Percentiles rank a stretch among this genome's conserved stretches.
Evolutionary conservation across 1,284 basidiomycete genomes (phyloP).

Genomic region (Cerioporus squamosus): DNA sequence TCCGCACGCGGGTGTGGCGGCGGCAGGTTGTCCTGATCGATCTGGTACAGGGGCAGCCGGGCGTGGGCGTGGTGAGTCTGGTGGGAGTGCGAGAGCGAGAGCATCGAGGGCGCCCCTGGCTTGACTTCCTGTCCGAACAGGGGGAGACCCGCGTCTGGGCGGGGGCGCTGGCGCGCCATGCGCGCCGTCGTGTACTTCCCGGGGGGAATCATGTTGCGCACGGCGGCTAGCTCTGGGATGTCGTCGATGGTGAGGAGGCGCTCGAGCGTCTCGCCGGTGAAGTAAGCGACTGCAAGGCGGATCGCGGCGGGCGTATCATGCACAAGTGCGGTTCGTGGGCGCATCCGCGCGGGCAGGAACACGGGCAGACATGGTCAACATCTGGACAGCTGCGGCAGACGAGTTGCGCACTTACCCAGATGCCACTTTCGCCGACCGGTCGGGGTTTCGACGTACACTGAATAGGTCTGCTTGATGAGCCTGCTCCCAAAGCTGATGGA

Average conservation of each 20-base stretch:
- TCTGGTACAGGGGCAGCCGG: conserved; percentile 14
- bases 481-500: conserved; percentile 42
- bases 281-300: conserved; percentile 64
- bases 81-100: background rate
- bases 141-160: conserved; percentile 18
- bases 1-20: conserved; percentile 7
- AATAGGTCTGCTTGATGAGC: conserved; percentile 81
- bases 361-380: background rate
- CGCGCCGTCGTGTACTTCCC: conserved; percentile 43
- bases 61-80: background rate
- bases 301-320: background rate
- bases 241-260: conserved; percentile 68
- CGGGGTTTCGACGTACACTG: conserved; percentile 67
- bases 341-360: no score
- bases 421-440: conserved; percentile 78
- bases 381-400: background rate
- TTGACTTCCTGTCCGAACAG: conserved; percentile 6
- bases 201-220: conserved; percentile 52
- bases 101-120: background rate
- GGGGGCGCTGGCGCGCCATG: conserved; percentile 32
- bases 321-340: background rate
- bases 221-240: conserved; percentile 52
- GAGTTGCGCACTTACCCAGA: conserved; percentile 55
- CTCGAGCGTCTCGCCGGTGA: conserved; percentile 69
- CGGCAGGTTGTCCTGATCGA: conserved; percentile 8